Percentiles rank a stretch among this genome's conserved stretches.
phyloP scores from a whole-genome alignment of 2,329 filamentous ascomycete genomes.

The Cladophialophora chaetospira region DNA sequence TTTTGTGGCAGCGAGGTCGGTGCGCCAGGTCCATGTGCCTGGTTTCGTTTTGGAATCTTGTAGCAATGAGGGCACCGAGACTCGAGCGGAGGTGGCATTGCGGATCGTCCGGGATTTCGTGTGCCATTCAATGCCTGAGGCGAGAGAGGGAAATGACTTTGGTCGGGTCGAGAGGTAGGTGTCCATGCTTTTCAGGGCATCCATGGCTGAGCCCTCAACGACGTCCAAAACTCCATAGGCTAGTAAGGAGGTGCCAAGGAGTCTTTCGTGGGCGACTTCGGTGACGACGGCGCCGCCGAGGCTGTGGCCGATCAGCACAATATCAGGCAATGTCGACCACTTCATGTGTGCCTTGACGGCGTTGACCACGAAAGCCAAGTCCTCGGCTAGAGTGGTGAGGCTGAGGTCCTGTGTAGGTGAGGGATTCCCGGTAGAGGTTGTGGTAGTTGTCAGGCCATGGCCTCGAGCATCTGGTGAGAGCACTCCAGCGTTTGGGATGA shows the following conservation, averaged over 20 bases:
- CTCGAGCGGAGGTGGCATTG: constrained; percentile 78
- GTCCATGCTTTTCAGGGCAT: constrained; percentile 92
- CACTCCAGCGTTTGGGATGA: constrained; percentile 77
- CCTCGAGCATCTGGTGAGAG: constrained; percentile 83
- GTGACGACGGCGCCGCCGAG: constrained; percentile 90
- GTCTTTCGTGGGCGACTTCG: constrained; percentile 70
- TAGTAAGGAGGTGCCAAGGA: constrained; percentile 68
- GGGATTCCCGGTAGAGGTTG: constrained; percentile 11
- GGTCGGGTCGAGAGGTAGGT: constrained; percentile 84
- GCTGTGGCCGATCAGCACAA: constrained; percentile 87
- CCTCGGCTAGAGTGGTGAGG: constrained; percentile 70
- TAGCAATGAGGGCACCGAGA: constrained; percentile 81
- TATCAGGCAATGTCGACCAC: constrained; percentile 72
- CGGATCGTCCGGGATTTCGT: constrained; percentile 83
- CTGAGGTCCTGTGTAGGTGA: constrained; percentile 61
- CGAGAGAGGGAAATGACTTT: constrained; percentile 71
- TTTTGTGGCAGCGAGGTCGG: constrained; percentile 78
- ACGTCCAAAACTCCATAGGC: constrained; percentile 92
- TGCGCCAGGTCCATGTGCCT: constrained; percentile 65
- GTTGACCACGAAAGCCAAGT: constrained; percentile 70
- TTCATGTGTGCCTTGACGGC: constrained; percentile 68
- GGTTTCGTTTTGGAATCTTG: constrained; percentile 28
- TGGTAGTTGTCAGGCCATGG: constrained; percentile 68
- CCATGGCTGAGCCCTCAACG: constrained; percentile 93
- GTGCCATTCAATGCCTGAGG: constrained; percentile 91